Base-by-base conservation (phyloP, 495 filamentous ascomycete genomes). In the Aspergillus homomorphus region DNA sequence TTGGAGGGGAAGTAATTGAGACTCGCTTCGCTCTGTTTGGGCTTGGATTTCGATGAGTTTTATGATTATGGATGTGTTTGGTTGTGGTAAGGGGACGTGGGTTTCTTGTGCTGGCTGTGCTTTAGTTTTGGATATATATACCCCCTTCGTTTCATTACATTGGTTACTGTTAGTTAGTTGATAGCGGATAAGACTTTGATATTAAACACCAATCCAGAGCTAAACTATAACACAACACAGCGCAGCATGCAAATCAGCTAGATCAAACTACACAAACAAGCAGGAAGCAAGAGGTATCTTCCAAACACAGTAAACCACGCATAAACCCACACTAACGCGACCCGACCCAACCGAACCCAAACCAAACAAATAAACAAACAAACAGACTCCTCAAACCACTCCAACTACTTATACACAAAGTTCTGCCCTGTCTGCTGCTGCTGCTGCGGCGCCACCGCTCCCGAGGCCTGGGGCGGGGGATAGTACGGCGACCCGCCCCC, bases 351-450 rank as follows among this genome's bases (percentile, higher is more conserved):
- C 43, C 4, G 15, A 19, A 45, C 51, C 43, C 26, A 24, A 43
- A 9, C 24, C 43, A 56, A 57, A 42, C 10, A 23, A 42, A 44
- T 23, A 57, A 44, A 50, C 21, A 33, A 53, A 41, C 15, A 68
- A 67, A 46, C 44, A 33, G 52, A 52, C 14, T 20, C 22, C 21
- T 43, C 20, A 9, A 5, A 23, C n/a, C 51, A 21, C 10, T 12
- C 10, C 5, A 4, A 59, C 58, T 56, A 68, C 56, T 68, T 70
- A 57, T 70, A 70, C 58, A 51, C 58, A 55, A 66, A 64, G 44
- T 54, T 55, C 45, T 64, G 59, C 22, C 28, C 23, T 18, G 24
- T 12, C 45, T 20, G n/a, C 18, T 46, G 45, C 22, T 19, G 45
- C 45, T 33, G 50, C 22, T 54, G 61, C 1, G 56, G 42, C 3